A percentile compares a stretch with the other conserved stretches of the same genome.
Conservation (phyloP, 257 asterid species). For the Solanum lycopersicoides region DNA sequence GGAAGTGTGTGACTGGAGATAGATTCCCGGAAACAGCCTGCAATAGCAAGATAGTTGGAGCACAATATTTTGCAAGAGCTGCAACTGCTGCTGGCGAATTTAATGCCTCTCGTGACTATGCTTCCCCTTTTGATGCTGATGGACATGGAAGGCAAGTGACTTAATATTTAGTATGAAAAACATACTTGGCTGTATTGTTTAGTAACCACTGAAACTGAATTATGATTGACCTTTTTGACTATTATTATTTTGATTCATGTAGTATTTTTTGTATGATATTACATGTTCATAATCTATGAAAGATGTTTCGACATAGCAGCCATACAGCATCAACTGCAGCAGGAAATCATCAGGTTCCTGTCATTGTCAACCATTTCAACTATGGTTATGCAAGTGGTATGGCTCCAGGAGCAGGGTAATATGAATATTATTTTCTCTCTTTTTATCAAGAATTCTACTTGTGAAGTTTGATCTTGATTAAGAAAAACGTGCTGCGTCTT, state of each 20-base stretch:
- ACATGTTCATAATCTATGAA: background rate
- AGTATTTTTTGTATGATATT: background rate
- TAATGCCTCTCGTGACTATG: conserved; percentile 37
- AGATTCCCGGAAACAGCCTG: conserved; percentile 45
- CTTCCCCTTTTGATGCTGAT: conserved; percentile 66
- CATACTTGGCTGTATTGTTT: background rate
- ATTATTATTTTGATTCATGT: background rate
- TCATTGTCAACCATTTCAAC: conserved; percentile 36
- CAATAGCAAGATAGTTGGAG: conserved; percentile 55
- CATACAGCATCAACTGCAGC: conserved; percentile 78
- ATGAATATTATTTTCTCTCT: background rate
- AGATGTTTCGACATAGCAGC: conserved; percentile 24
- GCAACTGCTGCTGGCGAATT: conserved; percentile 56
- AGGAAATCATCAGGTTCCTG: conserved; percentile 44
- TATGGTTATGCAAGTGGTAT: conserved; percentile 70
- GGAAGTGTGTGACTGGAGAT: conserved; percentile 42
- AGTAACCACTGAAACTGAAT: background rate
- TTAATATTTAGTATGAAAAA: background rate
- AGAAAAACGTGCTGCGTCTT: background rate
- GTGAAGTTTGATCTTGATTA: background rate
- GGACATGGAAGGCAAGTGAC: conserved; percentile 69
- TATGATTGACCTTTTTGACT: background rate
- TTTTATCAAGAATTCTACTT: background rate
- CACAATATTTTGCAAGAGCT: conserved; percentile 55
- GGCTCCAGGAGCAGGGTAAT: conserved; percentile 79